A percentile compares a stretch with the other conserved stretches of the same genome.
phyloP scores from a whole-genome alignment of 148 eudicot species.

The Nepenthes mirabilis region DNA sequence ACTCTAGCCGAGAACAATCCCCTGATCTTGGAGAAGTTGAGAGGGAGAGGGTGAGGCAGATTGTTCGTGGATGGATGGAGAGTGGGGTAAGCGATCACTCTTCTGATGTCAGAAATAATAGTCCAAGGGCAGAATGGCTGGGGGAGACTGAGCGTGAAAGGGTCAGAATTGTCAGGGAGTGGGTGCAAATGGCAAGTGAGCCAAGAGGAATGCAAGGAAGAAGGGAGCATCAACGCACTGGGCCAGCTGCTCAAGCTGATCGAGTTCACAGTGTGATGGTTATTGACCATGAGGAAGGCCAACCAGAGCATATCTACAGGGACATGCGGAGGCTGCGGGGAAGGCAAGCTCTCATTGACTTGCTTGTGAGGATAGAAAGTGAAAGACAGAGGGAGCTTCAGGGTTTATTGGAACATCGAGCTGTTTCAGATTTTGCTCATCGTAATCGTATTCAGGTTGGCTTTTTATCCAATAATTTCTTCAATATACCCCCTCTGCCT shows the following conservation, averaged over 20 bases:
- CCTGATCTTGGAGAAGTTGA: constrained; percentile 95
- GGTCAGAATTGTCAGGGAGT: constrained; percentile 92
- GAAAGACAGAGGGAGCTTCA: constrained; percentile 96
- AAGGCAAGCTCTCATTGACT: constrained; percentile 82
- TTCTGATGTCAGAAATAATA: constrained; percentile 39
- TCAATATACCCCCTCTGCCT: no score
- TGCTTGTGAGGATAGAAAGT: constrained; percentile 83
- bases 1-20: constrained; percentile 79
- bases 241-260: constrained; percentile 22
- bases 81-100: constrained; percentile 58
- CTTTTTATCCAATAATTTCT: neutral
- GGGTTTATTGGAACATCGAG: constrained; percentile 84
- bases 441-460: constrained; percentile 96
- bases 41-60: constrained; percentile 95
- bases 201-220: constrained; percentile 61
- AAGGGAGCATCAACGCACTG: constrained; percentile 50
- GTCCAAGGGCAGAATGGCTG: constrained; percentile 83
- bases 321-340: constrained; percentile 86
- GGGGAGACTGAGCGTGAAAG: constrained; percentile 98
- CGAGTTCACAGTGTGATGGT: constrained; percentile 29
- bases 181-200: constrained; percentile 94
- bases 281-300: constrained; percentile 45
- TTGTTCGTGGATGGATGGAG: constrained; percentile 93
- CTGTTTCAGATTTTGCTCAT: constrained; percentile 96
- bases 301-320: constrained; percentile 72